A percentile compares a stretch with the other conserved stretches of the same genome.
Evolutionary conservation across 768 basidiomycete species (phyloP).

Genomic region (Amanita phalloides): DNA sequence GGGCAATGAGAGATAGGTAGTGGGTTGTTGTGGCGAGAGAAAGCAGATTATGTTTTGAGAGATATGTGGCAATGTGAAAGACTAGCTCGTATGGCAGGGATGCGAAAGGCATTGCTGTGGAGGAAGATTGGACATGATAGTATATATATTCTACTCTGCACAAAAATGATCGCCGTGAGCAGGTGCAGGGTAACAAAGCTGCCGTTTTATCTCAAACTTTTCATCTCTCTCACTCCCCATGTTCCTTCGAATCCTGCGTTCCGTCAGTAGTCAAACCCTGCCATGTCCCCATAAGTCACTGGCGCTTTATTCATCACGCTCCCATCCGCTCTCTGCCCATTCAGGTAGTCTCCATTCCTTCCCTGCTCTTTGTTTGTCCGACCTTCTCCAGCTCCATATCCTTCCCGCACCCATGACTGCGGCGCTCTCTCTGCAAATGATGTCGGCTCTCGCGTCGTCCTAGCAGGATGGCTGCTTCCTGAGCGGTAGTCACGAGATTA

Average conservation of each 20-base stretch:
- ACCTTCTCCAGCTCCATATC: slow-evolving; percentile 40
- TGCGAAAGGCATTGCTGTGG: slow-evolving; percentile 30
- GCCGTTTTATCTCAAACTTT: slow-evolving; percentile 6
- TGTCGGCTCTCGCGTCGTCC: slow-evolving; percentile 48
- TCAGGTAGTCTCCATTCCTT: slow-evolving; percentile 23
- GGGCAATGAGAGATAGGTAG: slow-evolving; percentile 36
- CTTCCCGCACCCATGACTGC: slow-evolving; percentile 52
- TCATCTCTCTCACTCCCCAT: slow-evolving; percentile 9
- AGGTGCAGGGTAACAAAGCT: slow-evolving; percentile 11
- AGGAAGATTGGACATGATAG: slow-evolving; percentile 13
- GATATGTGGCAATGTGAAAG: slow-evolving; percentile 32
- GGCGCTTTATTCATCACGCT: slow-evolving; percentile 8
- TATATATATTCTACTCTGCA: not conserved
- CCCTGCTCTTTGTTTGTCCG: slow-evolving; percentile 9
- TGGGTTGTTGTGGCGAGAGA: slow-evolving; percentile 35
- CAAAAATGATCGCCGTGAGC: slow-evolving; percentile 27
- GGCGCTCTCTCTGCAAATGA: slow-evolving; percentile 41
- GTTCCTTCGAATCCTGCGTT: slow-evolving; percentile 6
- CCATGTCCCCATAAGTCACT: slow-evolving; percentile 9
- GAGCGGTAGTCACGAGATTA: slow-evolving; percentile 52
- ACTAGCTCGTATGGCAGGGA: slow-evolving; percentile 54
- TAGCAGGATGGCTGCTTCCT: slow-evolving; percentile 76
- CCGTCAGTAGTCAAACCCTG: slow-evolving; percentile 5
- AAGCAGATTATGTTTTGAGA: slow-evolving; percentile 28
- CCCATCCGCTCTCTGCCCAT: slow-evolving; percentile 14